Evolutionary conservation across 257 asterid genomes (phyloP), one percentile per base, ranked within the genome.

Genomic region (Fraxinus pennsylvanica): DNA sequence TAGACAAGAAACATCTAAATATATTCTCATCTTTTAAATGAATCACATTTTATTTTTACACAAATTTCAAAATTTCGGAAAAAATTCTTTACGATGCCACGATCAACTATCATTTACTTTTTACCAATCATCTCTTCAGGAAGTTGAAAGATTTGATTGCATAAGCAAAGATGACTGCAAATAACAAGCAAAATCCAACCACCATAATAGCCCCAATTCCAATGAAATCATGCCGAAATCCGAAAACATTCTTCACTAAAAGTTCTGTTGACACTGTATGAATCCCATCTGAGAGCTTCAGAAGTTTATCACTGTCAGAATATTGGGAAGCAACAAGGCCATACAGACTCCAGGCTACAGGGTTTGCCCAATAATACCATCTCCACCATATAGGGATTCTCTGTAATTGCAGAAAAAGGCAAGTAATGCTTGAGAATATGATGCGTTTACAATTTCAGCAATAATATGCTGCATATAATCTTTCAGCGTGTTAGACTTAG

Each of bases 101-200:
- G 3, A 54, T 54, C 65, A 54, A 8, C 69, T 25, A 63, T 9
- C 69, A 25, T 22, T 9, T 63, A 61, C 68, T 21, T 9, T 5
- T 61, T 61, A 15, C 0, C 57, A 71, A 68, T 86, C 84, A 94
- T 79, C 98, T 86, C 93, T 90, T 91, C 88, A 88, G 93, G 83
- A 94, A 94, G 88, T 90, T 92, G 75, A 94, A 94, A 3, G 97
- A 82, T 83, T 91, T 94, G 59, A 94, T 91, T 29, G 97, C 92
- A 71, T 83, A 91, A 1, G 97, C 96, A 73, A 94, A 94, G 75
- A 92, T 92, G 19, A 94, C 86, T 2, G 96, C 91, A 69, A 94
- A 94, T 63, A 94, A 59, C 70, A 91, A 21, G 81, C 91, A 86
- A 74, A 94, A 92, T 25, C 94, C 92, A 6, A 86, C 94, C 82